Evolutionary conservation across 2,329 filamentous ascomycete species (phyloP), one percentile per base, ranked within the genome.

Genomic region (Paracorniculantispora psalliotae): DNA sequence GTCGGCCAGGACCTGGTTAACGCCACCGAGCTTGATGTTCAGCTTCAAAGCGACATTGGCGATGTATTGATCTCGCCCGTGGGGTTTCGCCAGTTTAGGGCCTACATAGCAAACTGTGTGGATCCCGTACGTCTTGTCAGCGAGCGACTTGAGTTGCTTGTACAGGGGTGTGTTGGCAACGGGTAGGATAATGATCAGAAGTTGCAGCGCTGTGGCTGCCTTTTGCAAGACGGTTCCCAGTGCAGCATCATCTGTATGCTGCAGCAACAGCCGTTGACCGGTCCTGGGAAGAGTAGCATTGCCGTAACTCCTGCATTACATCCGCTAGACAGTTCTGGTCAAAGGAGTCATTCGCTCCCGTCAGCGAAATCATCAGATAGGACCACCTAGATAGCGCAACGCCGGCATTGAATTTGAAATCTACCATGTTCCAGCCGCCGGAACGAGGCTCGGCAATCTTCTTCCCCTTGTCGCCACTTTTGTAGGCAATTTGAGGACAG

Each of bases 11-110:
- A 71, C 67, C 63, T 88, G 84, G 60, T 87, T 86, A 3, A 76
- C 72, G 0, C 84, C 83, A 4, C 82, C 82, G 2, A 81, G 70
- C 67, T 88, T 88, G 33, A 86, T 73, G 65, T 90, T 90, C 68
- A 88, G 77, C 69, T 84, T 90, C 59, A 90, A 69, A 1, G 75
- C 77, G 17, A 84, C 73, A 52, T 85, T 85, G 3, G 77, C 79
- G 35, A 78, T 76, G 62, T 81, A 83, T 61, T 82, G 65, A 67
- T 68, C 41, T 58, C 69, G 43, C 6, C 70, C 67, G 4, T 66
- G 64, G 9, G 68, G 66, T n/a, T 67, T 71, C 4, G 60, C 63
- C 2, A 85, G 70, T 63, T 86, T 86, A 2, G 74, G 67, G 4
- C 72, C 77, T 1, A 82, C 74, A 12, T 80, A 75, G 65, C 82